These are phyloP conservation scores for Monilinia fructicola DNA, from an alignment of 2,329 filamentous ascomycete genomes.

Conservation along the genomic window DNA sequence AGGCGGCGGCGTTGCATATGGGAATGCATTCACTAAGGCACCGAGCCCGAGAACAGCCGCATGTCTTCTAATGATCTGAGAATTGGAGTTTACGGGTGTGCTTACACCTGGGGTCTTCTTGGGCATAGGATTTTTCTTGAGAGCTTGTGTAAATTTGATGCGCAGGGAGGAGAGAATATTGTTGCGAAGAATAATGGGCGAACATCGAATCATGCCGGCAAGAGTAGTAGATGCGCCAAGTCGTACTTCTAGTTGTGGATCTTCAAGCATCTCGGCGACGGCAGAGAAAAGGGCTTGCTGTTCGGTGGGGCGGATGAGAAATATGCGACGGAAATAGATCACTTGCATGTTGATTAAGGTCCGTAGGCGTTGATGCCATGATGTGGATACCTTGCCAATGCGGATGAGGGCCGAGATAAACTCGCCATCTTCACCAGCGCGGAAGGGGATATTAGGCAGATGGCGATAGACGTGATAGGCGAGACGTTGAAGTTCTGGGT, in stretches of 20 bases:
- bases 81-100: slow-evolving; percentile 68
- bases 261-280: slow-evolving; percentile 92
- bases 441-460: slow-evolving; percentile 90
- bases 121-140: slow-evolving; percentile 84
- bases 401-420: slow-evolving; percentile 86
- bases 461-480: slow-evolving; percentile 98
- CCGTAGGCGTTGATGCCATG: slow-evolving; percentile 93
- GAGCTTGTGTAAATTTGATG: slow-evolving; percentile 71
- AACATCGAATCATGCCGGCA: slow-evolving; percentile 97
- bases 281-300: slow-evolving; percentile 82
- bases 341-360: slow-evolving; percentile 98
- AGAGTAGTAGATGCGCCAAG: slow-evolving; percentile 89
- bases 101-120: slow-evolving; percentile 68
- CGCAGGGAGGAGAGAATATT: slow-evolving; percentile 75
- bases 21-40: slow-evolving; percentile 90
- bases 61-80: slow-evolving; percentile 78
- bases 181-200: slow-evolving; percentile 74
- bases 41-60: slow-evolving; percentile 90
- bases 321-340: slow-evolving; percentile 94
- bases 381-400: slow-evolving; percentile 78
- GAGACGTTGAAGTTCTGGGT: slow-evolving; percentile 88
- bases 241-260: slow-evolving; percentile 89
- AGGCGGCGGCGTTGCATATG: slow-evolving; percentile 90
- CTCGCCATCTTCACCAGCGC: slow-evolving; percentile 75
- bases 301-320: slow-evolving; percentile 73